Conservation (phyloP, 2,329 filamentous ascomycete genomes). For the Colletotrichum sp. region DNA sequence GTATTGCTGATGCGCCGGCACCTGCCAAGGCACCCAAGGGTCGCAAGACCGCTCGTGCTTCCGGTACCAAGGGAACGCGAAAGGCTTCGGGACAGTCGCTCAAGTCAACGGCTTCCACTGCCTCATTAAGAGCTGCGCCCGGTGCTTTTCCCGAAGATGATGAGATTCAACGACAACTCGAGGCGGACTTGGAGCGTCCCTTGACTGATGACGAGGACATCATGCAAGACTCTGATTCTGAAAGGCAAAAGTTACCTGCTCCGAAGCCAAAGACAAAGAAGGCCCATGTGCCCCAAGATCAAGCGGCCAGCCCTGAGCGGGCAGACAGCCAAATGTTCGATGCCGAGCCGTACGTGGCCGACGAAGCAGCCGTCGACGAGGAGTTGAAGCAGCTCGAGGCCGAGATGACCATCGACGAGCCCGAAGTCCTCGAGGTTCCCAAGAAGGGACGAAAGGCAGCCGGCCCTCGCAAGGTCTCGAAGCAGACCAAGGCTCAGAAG, state of each 20-base stretch:
- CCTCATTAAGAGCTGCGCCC: constrained; percentile 39
- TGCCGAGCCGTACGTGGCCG: constrained; percentile 45
- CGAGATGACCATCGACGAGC: constrained; percentile 44
- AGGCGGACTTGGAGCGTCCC: constrained; percentile 67
- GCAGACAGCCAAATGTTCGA: constrained; percentile 57
- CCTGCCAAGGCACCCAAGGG: constrained; percentile 34
- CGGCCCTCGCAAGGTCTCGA: constrained; percentile 55
- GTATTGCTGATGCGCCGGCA: constrained; percentile 41
- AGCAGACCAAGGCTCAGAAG: constrained; percentile 54
- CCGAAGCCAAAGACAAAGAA: constrained; percentile 34
- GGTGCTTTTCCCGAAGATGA: constrained; percentile 57
- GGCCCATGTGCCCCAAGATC: constrained; percentile 29
- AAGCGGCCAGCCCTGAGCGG: constrained; percentile 31
- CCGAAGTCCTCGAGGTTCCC: constrained; percentile 47
- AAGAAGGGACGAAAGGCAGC: constrained; percentile 61
- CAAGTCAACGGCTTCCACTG: constrained; percentile 50
- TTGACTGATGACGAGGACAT: constrained; percentile 59
- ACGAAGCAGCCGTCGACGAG: constrained; percentile 55
- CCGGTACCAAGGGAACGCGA: constrained; percentile 40
- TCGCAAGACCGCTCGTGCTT: constrained; percentile 50
- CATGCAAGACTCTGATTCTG: constrained; percentile 50
- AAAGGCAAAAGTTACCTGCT: constrained; percentile 39
- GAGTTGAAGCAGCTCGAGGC: constrained; percentile 55
- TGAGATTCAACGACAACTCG: constrained; percentile 69
- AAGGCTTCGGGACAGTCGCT: constrained; percentile 37